These are phyloP conservation scores for Amaranthus hypochondriacus DNA, from an alignment of 148 eudicot species.

Conservation along the genomic window DNA sequence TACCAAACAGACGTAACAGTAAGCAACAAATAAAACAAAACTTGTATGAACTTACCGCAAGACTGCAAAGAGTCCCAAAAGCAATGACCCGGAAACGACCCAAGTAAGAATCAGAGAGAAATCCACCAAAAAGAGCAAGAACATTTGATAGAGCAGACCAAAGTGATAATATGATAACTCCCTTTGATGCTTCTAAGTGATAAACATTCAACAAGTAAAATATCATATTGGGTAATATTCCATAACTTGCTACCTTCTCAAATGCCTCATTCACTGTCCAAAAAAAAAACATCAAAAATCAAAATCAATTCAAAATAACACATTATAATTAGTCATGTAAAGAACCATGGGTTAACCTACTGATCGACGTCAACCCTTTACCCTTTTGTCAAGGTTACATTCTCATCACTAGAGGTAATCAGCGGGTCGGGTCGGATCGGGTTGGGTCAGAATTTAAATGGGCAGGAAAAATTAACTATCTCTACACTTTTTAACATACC, in stretches of 20 bases:
- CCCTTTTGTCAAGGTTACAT: too few species aligned
- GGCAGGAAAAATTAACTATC: too few species aligned
- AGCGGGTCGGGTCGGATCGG: too few species aligned
- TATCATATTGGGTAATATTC: conserved; percentile 26
- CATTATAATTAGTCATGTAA: too few species aligned
- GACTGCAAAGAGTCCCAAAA: conserved; percentile 25
- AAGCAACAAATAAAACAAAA: not conserved
- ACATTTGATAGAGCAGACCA: conserved; percentile 25
- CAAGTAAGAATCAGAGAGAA: conserved; percentile 30
- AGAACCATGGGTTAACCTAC: too few species aligned
- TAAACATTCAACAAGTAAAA: conserved; percentile 32
- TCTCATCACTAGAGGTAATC: too few species aligned
- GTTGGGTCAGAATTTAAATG: too few species aligned
- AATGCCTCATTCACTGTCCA: conserved; percentile 32
- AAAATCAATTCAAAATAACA: not conserved
- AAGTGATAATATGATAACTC: conserved; percentile 19
- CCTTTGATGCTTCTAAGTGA: conserved; percentile 24
- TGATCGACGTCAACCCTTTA: too few species aligned
- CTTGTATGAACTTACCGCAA: conserved; percentile 21
- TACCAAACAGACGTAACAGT: not conserved
- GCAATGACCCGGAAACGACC: conserved; percentile 34
- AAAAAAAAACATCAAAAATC: not conserved
- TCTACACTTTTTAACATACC: too few species aligned
- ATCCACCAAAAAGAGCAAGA: conserved; percentile 24
- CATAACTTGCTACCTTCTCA: conserved; percentile 28